Percentiles rank a stretch among this genome's conserved stretches.
Evolutionary conservation across 257 asterid species (phyloP).

Genomic region (Solanum gandarillasii): DNA sequence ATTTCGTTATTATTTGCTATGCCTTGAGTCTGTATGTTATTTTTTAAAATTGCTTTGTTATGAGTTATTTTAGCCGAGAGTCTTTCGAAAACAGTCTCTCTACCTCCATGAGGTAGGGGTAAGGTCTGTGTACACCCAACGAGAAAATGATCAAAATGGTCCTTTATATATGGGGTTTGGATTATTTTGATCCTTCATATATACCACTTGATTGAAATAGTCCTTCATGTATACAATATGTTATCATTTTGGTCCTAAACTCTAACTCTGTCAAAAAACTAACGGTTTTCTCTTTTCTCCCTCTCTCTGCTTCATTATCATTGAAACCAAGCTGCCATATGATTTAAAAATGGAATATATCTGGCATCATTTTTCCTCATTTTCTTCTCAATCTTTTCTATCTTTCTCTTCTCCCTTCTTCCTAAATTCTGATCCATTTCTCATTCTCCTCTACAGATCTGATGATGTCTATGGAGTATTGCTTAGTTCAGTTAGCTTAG

Average conservation of each 20-base stretch:
- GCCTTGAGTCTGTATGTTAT: not conserved
- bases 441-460: not conserved
- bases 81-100: not conserved
- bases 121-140: not conserved
- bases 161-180: not conserved
- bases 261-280: not conserved
- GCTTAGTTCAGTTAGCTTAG: no score
- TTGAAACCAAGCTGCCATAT: not conserved
- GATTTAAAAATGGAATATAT: not conserved
- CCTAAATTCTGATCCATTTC: not conserved
- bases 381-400: not conserved
- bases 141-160: not conserved
- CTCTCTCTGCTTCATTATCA: not conserved
- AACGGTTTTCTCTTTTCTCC: not conserved
- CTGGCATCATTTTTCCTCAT: no score
- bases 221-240: not conserved
- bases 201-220: not conserved
- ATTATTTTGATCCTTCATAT: not conserved
- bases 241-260: not conserved
- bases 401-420: not conserved
- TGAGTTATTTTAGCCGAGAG: not conserved
- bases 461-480: not conserved
- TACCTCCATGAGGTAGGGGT: not conserved
- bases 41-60: not conserved
- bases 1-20: not conserved